A percentile compares a stretch with the other conserved stretches of the same genome.
These are phyloP conservation scores for Platismatia glauca DNA, from an alignment of 495 filamentous ascomycete species.

Conservation along the genomic window DNA sequence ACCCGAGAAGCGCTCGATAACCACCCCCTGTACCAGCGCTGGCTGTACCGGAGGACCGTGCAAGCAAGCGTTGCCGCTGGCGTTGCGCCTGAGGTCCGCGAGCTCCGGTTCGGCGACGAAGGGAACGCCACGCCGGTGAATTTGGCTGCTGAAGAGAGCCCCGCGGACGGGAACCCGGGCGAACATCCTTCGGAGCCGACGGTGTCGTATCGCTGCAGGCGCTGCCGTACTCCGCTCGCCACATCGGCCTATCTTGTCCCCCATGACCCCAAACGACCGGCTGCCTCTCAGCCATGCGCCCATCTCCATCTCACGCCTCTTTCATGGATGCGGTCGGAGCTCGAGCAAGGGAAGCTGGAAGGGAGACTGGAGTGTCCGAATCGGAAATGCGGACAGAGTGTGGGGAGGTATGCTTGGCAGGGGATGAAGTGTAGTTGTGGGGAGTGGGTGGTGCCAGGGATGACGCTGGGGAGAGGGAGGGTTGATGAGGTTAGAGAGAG, in stretches of 20 bases:
- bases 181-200: neutral
- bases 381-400: slow-evolving; percentile 60
- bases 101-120: slow-evolving; percentile 81
- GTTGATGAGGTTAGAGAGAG: slow-evolving; percentile 60
- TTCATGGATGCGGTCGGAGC: slow-evolving; percentile 81
- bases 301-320: slow-evolving; percentile 87
- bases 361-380: slow-evolving; percentile 79
- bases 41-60: slow-evolving; percentile 74
- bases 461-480: slow-evolving; percentile 69
- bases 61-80: slow-evolving; percentile 61
- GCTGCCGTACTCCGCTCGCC: slow-evolving; percentile 47
- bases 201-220: slow-evolving; percentile 17
- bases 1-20: slow-evolving; percentile 44
- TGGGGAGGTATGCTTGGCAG: slow-evolving; percentile 93
- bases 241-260: slow-evolving; percentile 52
- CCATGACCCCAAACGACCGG: slow-evolving; percentile 33
- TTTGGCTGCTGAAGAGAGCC: neutral
- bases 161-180: no score
- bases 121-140: slow-evolving; percentile 28
- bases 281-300: slow-evolving; percentile 43
- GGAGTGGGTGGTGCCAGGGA: slow-evolving; percentile 84
- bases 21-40: slow-evolving; percentile 72
- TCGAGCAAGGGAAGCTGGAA: slow-evolving; percentile 67
- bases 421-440: slow-evolving; percentile 88
- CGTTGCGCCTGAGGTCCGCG: slow-evolving; percentile 61